These are phyloP conservation scores for Cupressus sempervirens DNA, from an alignment of 75 land plant genomes.

Conservation along the genomic window DNA sequence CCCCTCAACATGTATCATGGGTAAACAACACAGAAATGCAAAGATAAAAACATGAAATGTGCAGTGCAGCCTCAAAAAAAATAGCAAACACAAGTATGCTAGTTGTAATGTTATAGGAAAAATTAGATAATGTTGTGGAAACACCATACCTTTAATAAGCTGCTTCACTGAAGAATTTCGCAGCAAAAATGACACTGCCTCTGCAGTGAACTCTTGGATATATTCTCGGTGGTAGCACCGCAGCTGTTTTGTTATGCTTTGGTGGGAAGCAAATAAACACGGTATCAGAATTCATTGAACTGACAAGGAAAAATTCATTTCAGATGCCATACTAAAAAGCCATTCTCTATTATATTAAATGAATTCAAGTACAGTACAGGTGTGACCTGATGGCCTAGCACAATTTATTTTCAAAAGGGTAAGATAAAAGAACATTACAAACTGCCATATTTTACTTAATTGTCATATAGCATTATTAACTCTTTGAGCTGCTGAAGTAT, in stretches of 20 bases:
- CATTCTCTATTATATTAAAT: background rate
- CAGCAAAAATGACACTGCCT: constrained; percentile 75
- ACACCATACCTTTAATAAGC: constrained; percentile 55
- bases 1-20: background rate
- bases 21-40: background rate
- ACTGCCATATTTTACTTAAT: background rate
- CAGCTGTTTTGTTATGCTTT: constrained; percentile 59
- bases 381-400: background rate
- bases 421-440: background rate
- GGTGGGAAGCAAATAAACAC: background rate
- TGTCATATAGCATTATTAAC: background rate
- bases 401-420: background rate
- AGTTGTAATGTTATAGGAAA: background rate
- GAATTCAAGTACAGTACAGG: background rate
- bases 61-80: background rate
- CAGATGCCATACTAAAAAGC: background rate
- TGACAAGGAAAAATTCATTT: background rate
- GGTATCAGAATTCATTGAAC: background rate
- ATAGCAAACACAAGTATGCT: background rate
- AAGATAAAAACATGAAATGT: background rate
- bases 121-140: background rate
- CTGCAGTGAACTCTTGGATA: constrained; percentile 82
- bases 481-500: background rate
- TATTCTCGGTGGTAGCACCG: constrained; percentile 66
- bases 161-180: constrained; percentile 71